Conservation (phyloP, 2,329 filamentous ascomycete genomes). For the Fusarium verticillioides region DNA sequence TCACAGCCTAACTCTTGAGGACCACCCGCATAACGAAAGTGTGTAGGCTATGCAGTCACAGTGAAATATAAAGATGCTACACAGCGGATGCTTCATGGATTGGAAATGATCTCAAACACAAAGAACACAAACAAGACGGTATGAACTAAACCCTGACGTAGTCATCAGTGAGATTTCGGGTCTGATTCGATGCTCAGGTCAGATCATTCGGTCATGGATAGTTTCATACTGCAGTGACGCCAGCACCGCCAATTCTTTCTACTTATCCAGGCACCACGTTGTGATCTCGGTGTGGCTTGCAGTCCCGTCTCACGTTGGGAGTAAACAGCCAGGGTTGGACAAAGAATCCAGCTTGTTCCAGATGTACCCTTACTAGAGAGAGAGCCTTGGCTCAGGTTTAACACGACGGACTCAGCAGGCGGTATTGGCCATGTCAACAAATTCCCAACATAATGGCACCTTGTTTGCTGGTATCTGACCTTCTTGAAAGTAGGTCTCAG, state of each 20-base stretch:
- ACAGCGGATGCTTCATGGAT: background rate
- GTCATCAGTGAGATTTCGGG: background rate
- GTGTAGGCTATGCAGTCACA: background rate
- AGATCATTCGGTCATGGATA: background rate
- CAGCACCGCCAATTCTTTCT: background rate
- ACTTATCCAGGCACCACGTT: background rate
- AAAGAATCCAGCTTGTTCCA: slow-evolving; percentile 8
- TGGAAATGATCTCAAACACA: background rate
- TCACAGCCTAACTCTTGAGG: too few species aligned
- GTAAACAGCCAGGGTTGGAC: slow-evolving; percentile 6
- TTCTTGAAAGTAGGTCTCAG: background rate
- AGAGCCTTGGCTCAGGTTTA: slow-evolving; percentile 7
- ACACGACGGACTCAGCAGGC: background rate
- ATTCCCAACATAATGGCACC: background rate
- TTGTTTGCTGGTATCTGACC: background rate
- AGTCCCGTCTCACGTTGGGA: background rate
- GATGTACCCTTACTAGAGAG: slow-evolving; percentile 6
- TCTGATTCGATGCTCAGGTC: background rate
- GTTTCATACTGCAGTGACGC: background rate
- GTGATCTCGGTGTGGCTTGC: slow-evolving; percentile 11
- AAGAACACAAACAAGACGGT: background rate
- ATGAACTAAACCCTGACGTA: background rate
- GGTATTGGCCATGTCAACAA: background rate
- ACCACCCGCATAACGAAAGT: background rate
- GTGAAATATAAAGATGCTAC: background rate